phyloP scores from a whole-genome alignment of 495 filamentous ascomycete genomes.

The Penicillium subrubescens region DNA sequence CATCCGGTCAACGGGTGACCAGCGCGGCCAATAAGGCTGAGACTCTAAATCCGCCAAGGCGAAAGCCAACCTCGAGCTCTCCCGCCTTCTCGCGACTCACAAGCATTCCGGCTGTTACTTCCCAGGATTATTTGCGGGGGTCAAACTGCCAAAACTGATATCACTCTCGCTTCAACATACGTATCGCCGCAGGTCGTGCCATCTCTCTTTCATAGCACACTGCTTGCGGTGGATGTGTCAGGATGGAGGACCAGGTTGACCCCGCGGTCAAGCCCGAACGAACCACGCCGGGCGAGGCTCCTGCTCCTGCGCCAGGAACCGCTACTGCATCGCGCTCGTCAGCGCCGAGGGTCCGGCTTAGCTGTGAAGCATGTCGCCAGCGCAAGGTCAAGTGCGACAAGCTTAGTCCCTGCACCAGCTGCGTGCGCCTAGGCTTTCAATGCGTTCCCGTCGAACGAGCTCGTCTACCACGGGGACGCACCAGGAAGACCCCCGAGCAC shows the following conservation, averaged over 20 bases:
- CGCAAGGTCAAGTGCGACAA: slow-evolving; percentile 85
- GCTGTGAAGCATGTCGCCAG: slow-evolving; percentile 59
- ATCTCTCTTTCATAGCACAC: background rate
- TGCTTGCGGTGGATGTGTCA: background rate
- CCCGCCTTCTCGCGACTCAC: background rate
- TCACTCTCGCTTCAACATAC: background rate
- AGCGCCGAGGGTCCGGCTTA: slow-evolving; percentile 33
- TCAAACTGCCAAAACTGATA: background rate
- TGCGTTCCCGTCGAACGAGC: slow-evolving; percentile 54
- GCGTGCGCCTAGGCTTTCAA: slow-evolving; percentile 58
- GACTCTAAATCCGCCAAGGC: background rate
- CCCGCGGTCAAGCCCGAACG: slow-evolving; percentile 12
- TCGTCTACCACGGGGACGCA: slow-evolving; percentile 45
- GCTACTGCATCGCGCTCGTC: slow-evolving; percentile 21
- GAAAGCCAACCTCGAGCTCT: background rate
- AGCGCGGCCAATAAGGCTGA: background rate
- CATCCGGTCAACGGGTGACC: background rate
- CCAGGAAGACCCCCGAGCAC: slow-evolving; percentile 34
- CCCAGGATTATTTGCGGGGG: background rate
- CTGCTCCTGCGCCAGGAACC: background rate
- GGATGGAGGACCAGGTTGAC: slow-evolving; percentile 21
- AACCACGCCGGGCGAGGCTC: background rate
- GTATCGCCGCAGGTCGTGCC: background rate
- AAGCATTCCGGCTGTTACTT: background rate
- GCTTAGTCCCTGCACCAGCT: slow-evolving; percentile 70